phyloP scores from a whole-genome alignment of 768 basidiomycete genomes.

The Suillus occidentalis region DNA sequence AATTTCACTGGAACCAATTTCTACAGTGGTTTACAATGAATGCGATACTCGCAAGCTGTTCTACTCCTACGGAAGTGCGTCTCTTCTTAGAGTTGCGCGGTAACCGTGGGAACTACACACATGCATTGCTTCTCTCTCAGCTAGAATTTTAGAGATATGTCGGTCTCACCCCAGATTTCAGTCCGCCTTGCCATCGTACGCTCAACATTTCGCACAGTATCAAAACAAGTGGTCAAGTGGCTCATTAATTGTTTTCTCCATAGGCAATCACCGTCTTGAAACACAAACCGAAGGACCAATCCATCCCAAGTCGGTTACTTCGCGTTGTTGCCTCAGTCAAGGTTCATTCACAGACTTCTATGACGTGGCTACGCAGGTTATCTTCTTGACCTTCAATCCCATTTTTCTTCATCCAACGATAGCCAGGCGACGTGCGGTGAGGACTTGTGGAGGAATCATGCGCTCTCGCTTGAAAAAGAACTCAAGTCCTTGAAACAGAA shows the following conservation, averaged over 20 bases:
- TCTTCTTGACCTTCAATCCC: conserved; percentile 26
- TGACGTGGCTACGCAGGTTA: conserved; percentile 19
- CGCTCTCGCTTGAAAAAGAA: conserved; percentile 30
- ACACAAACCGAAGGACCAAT: conserved; percentile 26
- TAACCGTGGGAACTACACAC: too few relatives aligned
- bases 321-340: not conserved
- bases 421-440: not conserved
- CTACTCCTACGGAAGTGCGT: not conserved
- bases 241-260: not conserved
- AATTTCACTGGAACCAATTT: too few relatives aligned
- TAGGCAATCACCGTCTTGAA: conserved; percentile 27
- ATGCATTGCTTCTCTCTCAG: too few relatives aligned
- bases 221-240: not conserved
- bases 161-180: not conserved
- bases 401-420: conserved; percentile 17
- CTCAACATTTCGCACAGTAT: not conserved
- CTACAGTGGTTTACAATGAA: not conserved
- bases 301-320: conserved; percentile 20
- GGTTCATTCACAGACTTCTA: not conserved
- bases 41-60: not conserved
- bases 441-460: conserved; percentile 24
- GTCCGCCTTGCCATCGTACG: conserved; percentile 3
- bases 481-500: conserved; percentile 20
- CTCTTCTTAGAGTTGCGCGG: too few relatives aligned
- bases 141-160: not conserved